phyloP scores from a whole-genome alignment of 2,329 filamentous ascomycete species.

The Tolypocladium tundrense region DNA sequence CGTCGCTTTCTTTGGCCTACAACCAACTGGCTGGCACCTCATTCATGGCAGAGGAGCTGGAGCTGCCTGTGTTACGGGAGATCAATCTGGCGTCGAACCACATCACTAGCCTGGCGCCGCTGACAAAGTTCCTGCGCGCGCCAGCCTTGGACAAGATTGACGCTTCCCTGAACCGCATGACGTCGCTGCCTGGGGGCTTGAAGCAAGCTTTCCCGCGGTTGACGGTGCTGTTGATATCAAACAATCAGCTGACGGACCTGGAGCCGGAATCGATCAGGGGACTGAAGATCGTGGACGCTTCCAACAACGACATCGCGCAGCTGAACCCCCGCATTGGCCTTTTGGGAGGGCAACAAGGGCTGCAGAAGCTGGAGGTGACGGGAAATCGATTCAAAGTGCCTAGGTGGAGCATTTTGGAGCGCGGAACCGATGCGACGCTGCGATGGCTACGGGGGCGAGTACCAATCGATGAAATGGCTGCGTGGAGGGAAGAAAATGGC shows the following conservation, averaged over 20 bases:
- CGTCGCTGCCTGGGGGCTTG: conserved; percentile 52
- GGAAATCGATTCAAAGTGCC: conserved; percentile 87
- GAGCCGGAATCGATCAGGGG: conserved; percentile 65
- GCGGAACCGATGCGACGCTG: conserved; percentile 77
- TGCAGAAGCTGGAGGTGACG: conserved; percentile 62
- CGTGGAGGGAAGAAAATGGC: conserved; percentile 40
- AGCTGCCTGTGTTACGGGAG: conserved; percentile 65
- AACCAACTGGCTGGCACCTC: conserved; percentile 58
- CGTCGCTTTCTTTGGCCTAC: conserved; percentile 62
- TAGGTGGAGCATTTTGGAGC: conserved; percentile 70
- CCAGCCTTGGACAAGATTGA: conserved; percentile 69
- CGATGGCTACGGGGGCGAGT: conserved; percentile 72
- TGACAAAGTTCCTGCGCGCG: conserved; percentile 59
- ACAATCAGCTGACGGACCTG: conserved; percentile 69
- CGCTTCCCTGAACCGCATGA: conserved; percentile 72
- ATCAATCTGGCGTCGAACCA: conserved; percentile 68
- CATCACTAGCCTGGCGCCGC: conserved; percentile 56
- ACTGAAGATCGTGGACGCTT: conserved; percentile 64
- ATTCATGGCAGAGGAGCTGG: conserved; percentile 56
- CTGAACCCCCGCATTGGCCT: conserved; percentile 75
- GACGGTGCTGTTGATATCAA: conserved; percentile 59
- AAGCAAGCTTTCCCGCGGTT: conserved; percentile 60
- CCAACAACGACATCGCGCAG: conserved; percentile 76
- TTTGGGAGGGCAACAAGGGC: conserved; percentile 50
- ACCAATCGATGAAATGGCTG: conserved; percentile 47